Evolutionary conservation across 1,284 basidiomycete species (phyloP).

Genomic region (Hypsizygus ulmarius): DNA sequence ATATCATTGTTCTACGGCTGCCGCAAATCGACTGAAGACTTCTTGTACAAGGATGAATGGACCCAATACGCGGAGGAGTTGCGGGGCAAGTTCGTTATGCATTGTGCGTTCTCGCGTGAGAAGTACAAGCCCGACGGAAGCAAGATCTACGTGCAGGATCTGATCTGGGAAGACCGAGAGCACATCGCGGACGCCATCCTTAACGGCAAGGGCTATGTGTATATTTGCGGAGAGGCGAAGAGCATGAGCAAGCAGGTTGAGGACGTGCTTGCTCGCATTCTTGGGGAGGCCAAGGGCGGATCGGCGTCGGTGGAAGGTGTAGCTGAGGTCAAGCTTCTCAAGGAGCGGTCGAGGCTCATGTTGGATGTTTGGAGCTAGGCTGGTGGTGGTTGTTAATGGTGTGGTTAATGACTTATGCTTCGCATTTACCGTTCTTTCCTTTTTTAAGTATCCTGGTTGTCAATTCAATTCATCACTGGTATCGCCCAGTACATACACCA

Average conservation of each 20-base stretch:
- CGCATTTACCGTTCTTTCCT: conserved; percentile 1
- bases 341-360: conserved; percentile 84
- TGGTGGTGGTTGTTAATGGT: not conserved
- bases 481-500: conserved; percentile 10
- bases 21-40: conserved; percentile 85
- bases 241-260: conserved; percentile 96
- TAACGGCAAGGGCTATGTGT: conserved; percentile 91
- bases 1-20: conserved; percentile 97
- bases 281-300: conserved; percentile 94
- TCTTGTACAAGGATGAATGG: conserved; percentile 96
- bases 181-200: conserved; percentile 86
- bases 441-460: conserved; percentile 5
- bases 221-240: conserved; percentile 97
- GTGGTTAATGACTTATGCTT: conserved; percentile 6
- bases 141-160: conserved; percentile 98
- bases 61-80: conserved; percentile 83
- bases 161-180: conserved; percentile 83
- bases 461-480: conserved; percentile 10
- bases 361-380: conserved; percentile 80
- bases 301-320: conserved; percentile 81
- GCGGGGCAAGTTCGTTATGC: conserved; percentile 87
- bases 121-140: conserved; percentile 85
- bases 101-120: conserved; percentile 87
- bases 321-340: conserved; percentile 90
- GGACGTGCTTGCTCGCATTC: conserved; percentile 77